Evolutionary conservation across 2,329 filamentous ascomycete species (phyloP), one percentile per base, ranked within the genome.

Genomic region (Fusarium armeniacum): DNA sequence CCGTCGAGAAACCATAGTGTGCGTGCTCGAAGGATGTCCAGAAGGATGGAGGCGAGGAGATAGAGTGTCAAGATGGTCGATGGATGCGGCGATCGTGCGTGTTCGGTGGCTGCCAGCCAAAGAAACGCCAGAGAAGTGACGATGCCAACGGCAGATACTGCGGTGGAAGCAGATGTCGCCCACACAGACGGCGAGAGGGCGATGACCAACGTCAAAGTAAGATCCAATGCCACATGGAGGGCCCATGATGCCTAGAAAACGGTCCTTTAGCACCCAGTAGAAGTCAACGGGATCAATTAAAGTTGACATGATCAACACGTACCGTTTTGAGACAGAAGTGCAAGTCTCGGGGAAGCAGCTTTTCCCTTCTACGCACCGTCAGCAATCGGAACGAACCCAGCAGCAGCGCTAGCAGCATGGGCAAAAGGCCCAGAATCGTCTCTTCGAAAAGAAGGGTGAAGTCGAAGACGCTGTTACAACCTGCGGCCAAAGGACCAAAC

Each of bases 361-460:
- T 53, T 53, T 35, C 50, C 38, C 50, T 53, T 35, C 50, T 53
- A 15, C 50, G 50, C 50, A 53, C 38, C 38, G 50, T 38, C 38
- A 53, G 38, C 38, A 53, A 38, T 43, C 38, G 50, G 38, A 53
- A 44, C 28, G 50, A 53, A 53, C 50, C 36, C 38, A 53, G 28
- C 28, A 53, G 50, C 38, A 53, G 28, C 28, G 30, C 50, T 44
- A 53, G 26, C 38, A 53, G 50, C 50, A 53, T 53, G 50, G 50
- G 50, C 50, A 53, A 38, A 53, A 53, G 50, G 50, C 50, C 50
- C 50, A 53, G 28, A 53, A 53, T 53, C 38, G 50, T 53, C 28
- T 53, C 50, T 53, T 53, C 50, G 50, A 53, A 53, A 13, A 53
- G 50, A 53, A 53, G 50, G 50, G 50, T 53, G 50, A 53, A 53